Base-by-base conservation (phyloP, 441 rosid species). In the Raphanus hybrid region DNA sequence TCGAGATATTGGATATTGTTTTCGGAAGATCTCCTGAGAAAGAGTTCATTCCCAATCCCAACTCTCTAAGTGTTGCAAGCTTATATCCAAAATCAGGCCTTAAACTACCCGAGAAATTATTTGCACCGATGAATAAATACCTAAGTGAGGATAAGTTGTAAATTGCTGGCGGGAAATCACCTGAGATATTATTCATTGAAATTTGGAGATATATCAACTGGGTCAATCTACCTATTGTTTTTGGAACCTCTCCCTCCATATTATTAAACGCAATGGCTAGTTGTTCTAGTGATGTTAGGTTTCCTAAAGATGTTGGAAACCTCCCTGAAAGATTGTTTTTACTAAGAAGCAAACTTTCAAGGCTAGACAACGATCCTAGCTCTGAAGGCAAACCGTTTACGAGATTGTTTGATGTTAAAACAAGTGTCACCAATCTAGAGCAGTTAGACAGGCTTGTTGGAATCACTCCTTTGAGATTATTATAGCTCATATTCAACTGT, bases 11-110 rank as follows among this genome's bases (percentile, higher is more conserved):
- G 50, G 67, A 58, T 16, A 75, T 41, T 15, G 73, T 32, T 43
- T 20, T 50, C 1, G 79, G 62, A 60, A 75, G 43, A 41, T 60
- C 14, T 8, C 79, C 79, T 29, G 32, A 27, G 7, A 75, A 68
- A 12, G 0, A 41, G 54, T 75, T 75, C 3, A 0, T 0, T 16
- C 39, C 63, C 35, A 68, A 3, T 60, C 0, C 1, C 50, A 75
- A n/a, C 37, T 9, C 63, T 8, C 1, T 18, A 18, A 67, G 69
- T 3, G 14, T 18, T 34, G 52, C 1, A 59, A 64, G 16, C 2
- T 12, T 9, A 20, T 74, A 34, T 18, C 63, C 64, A 64, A 65
- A 32, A 29, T 20, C 70, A 29, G 55, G 18, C 26, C 64, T 74
- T 18, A 64, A 14, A 2, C 27, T 26, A 73, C 76, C 76, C 6